Evolutionary conservation across 805 yeast genomes (phyloP).

Genomic region (Kurtzmaniella cleridarum): DNA sequence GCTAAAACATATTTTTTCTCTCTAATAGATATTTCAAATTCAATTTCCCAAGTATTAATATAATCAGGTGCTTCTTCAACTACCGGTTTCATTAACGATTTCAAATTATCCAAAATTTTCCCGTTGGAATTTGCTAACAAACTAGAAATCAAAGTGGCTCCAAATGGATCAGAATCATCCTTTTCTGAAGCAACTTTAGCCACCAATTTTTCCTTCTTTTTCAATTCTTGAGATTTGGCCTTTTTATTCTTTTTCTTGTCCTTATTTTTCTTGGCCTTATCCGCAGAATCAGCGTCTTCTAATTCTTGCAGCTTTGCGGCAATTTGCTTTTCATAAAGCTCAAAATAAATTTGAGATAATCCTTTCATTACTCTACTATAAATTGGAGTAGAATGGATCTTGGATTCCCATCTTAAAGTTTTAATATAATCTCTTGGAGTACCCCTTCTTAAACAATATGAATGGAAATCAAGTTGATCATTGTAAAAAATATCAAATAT

Average conservation of each 20-base stretch:
- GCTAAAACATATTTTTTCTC: slow-evolving; percentile 44
- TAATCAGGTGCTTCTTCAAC: slow-evolving; percentile 36
- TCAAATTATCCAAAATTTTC: slow-evolving; percentile 42
- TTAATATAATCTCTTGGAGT: slow-evolving; percentile 79
- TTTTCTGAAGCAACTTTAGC: slow-evolving; percentile 38
- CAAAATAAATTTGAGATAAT: slow-evolving; percentile 52
- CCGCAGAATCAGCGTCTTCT: slow-evolving; percentile 16
- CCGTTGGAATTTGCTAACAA: slow-evolving; percentile 19
- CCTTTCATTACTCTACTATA: slow-evolving; percentile 69
- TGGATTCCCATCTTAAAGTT: slow-evolving; percentile 79
- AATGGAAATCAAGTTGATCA: slow-evolving; percentile 94
- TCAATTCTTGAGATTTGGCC: slow-evolving; percentile 43
- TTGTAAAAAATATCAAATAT: slow-evolving; percentile 65
- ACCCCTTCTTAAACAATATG: slow-evolving; percentile 85
- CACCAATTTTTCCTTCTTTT: slow-evolving; percentile 51
- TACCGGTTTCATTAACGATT: slow-evolving; percentile 34
- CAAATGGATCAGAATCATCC: slow-evolving; percentile 58
- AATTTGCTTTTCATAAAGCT: slow-evolving; percentile 23
- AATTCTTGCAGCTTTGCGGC: slow-evolving; percentile 5
- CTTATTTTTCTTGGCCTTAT: slow-evolving; percentile 13
- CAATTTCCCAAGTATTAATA: slow-evolving; percentile 38
- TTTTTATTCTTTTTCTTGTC: slow-evolving; percentile 51
- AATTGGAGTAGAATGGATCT: slow-evolving; percentile 61
- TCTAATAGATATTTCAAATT: slow-evolving; percentile 31
- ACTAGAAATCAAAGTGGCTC: slow-evolving; percentile 35